Conservation (phyloP, 805 yeast species). For the Kuraishia capsulata region DNA sequence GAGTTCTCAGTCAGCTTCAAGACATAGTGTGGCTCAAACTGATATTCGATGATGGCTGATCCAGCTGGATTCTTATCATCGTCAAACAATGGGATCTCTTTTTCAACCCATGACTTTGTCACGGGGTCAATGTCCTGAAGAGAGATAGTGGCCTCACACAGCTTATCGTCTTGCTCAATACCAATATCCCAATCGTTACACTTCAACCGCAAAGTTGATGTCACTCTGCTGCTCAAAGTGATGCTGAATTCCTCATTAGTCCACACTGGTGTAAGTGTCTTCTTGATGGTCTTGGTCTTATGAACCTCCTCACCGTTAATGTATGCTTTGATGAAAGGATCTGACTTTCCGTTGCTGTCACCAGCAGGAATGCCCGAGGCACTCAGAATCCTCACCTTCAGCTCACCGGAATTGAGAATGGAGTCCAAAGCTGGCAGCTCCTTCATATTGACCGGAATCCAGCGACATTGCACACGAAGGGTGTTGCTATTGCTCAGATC, state of each 20-base stretch:
- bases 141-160: constrained; percentile 57
- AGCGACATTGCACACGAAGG: constrained; percentile 52
- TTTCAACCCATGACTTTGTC: constrained; percentile 30
- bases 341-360: constrained; percentile 90
- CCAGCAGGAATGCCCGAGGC: constrained; percentile 72
- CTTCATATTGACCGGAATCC: constrained; percentile 64
- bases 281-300: constrained; percentile 76
- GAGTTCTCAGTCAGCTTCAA: constrained; percentile 31
- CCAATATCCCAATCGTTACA: constrained; percentile 93
- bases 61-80: constrained; percentile 56
- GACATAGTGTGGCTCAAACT: constrained; percentile 67
- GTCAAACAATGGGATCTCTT: constrained; percentile 42
- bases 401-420: constrained; percentile 63
- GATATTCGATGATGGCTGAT: constrained; percentile 42
- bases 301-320: constrained; percentile 55
- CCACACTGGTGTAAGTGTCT: constrained; percentile 87
- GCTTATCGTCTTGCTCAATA: constrained; percentile 70
- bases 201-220: constrained; percentile 45
- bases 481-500: constrained; percentile 41
- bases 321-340: constrained; percentile 73
- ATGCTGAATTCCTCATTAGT: constrained; percentile 61
- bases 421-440: constrained; percentile 68
- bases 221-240: constrained; percentile 51
- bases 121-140: constrained; percentile 56
- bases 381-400: constrained; percentile 49